phyloP scores from a whole-genome alignment of 2,329 filamentous ascomycete species.

The Exophiala sideris region DNA sequence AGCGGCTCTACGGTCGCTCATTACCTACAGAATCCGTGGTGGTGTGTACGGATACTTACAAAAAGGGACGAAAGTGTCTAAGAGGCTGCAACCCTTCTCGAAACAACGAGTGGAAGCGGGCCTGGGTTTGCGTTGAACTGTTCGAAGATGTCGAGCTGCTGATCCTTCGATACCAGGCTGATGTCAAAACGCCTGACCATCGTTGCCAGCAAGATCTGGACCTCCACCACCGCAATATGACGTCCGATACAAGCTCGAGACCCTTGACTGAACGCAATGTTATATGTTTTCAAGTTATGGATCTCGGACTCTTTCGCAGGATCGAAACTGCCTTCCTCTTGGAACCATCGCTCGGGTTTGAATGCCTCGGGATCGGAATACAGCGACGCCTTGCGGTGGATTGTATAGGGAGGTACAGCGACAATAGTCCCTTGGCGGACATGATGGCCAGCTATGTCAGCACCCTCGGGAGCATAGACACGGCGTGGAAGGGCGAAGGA shows the following conservation, averaged over 20 bases:
- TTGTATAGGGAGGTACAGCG: neutral
- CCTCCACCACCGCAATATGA: neutral
- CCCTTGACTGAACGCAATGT: neutral
- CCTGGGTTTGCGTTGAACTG: neutral
- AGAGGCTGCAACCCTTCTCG: neutral
- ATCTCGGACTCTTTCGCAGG: neutral
- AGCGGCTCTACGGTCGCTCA: neutral
- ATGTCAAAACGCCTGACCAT: neutral
- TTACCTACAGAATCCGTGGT: neutral
- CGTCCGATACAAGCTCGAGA: neutral
- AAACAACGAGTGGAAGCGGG: neutral
- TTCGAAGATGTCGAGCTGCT: neutral
- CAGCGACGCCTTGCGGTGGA: neutral
- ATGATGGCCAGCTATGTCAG: neutral
- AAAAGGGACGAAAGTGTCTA: neutral
- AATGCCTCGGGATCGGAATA: neutral
- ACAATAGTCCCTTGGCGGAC: neutral
- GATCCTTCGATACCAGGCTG: neutral
- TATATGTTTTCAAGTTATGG: neutral
- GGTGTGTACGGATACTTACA: neutral
- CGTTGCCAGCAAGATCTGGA: constrained; percentile 1
- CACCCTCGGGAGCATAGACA: neutral
- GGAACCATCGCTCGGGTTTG: neutral
- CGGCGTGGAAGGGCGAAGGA: neutral
- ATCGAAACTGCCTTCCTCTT: neutral